These are phyloP conservation scores for Postia placenta DNA, from an alignment of 768 basidiomycete species.

Conservation along the genomic window DNA sequence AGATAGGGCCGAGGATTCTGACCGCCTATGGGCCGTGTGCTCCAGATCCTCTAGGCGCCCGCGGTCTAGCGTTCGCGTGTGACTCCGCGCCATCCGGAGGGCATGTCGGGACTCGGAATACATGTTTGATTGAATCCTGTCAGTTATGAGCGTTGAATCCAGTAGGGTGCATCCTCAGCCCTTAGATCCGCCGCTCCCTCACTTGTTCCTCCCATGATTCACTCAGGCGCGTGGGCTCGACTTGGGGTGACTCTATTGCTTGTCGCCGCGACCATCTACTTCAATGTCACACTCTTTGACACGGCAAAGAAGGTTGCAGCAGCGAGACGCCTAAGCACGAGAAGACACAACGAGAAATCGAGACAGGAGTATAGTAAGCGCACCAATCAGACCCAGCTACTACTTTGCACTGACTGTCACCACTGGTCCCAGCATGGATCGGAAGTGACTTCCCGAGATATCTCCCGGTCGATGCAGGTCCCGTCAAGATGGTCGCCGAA, in stretches of 20 bases:
- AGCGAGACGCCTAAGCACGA: not conserved
- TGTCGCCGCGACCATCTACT: constrained; percentile 4
- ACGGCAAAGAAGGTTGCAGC: not conserved
- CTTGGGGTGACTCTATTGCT: constrained; percentile 1
- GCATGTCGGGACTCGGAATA: not conserved
- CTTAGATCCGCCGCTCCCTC: no score
- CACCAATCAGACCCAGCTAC: not conserved
- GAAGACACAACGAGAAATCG: not conserved
- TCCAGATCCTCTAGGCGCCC: no score
- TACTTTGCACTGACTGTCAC: not conserved
- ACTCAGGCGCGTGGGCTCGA: not conserved
- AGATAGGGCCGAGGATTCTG: no score
- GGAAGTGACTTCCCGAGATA: constrained; percentile 25
- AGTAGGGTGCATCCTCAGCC: not conserved
- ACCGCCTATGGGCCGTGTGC: no score
- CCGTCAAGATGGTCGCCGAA: constrained; percentile 21
- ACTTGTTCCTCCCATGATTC: not conserved
- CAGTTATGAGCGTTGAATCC: not conserved
- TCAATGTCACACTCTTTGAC: constrained; percentile 6
- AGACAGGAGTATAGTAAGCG: not conserved
- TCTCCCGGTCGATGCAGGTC: constrained; percentile 10
- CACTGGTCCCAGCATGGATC: constrained; percentile 19
- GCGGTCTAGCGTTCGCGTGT: not conserved
- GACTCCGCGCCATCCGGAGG: not conserved
- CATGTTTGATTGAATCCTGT: not conserved